phyloP scores from a whole-genome alignment of 352 stramenopile species.

The Phytopythium delawarense region DNA sequence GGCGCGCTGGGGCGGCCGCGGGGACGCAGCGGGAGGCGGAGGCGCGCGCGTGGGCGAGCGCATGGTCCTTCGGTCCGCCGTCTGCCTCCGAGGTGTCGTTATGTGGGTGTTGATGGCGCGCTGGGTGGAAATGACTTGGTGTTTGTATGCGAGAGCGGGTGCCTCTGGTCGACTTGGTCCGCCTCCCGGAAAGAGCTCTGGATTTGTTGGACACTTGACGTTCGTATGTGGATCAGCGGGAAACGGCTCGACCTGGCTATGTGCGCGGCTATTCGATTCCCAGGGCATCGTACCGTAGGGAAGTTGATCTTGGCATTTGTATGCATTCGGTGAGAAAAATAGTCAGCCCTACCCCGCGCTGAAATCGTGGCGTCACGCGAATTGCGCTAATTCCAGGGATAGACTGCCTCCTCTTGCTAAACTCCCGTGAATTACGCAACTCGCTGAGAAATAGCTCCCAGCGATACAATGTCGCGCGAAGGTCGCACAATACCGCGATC shows the following conservation, averaged over 20 bases:
- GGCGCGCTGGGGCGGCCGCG: not conserved
- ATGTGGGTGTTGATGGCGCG: not conserved
- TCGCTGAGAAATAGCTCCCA: too few relatives aligned
- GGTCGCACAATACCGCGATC: not conserved
- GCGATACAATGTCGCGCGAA: constrained; percentile 1
- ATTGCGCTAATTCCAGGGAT: not conserved
- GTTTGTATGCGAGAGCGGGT: constrained; percentile 6
- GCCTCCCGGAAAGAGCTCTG: not conserved
- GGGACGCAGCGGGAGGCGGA: too few relatives aligned
- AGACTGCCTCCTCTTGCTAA: not conserved
- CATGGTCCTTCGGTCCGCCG: not conserved
- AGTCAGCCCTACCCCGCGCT: not conserved
- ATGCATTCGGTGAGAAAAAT: not conserved
- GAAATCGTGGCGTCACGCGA: not conserved
- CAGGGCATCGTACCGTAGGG: not conserved
- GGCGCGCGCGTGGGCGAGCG: not conserved
- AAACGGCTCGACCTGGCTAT: not conserved
- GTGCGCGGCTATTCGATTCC: not conserved
- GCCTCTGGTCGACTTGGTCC: constrained; percentile 8
- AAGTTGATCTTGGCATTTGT: not conserved
- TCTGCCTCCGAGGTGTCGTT: not conserved
- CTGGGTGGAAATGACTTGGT: constrained; percentile 6
- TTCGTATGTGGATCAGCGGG: not conserved
- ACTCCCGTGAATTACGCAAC: too few relatives aligned
- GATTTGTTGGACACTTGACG: not conserved